Percentiles rank a stretch among this genome's conserved stretches.
phyloP scores from a whole-genome alignment of 805 yeast species.

The Hagleromyces aurorensis region DNA sequence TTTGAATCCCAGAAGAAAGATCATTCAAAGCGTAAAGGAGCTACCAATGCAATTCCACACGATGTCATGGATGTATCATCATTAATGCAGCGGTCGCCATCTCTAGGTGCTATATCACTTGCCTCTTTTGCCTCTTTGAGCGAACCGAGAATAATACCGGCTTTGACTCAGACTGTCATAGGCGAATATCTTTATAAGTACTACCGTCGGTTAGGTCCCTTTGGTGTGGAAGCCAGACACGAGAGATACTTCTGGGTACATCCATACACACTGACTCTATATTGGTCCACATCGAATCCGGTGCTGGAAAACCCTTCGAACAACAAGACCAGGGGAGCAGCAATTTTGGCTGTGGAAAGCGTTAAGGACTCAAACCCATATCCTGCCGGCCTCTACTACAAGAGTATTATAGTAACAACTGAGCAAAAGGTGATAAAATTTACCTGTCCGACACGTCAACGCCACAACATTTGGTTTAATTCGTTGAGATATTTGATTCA shows the following conservation, averaged over 20 bases:
- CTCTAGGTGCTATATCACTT: slow-evolving; percentile 32
- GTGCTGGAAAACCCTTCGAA: slow-evolving; percentile 58
- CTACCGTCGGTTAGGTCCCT: slow-evolving; percentile 67
- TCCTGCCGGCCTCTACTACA: slow-evolving; percentile 83
- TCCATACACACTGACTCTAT: slow-evolving; percentile 83
- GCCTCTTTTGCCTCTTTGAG: slow-evolving; percentile 58
- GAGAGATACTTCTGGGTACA: slow-evolving; percentile 95
- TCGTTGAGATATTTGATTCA: slow-evolving; percentile 70
- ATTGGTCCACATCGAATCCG: slow-evolving; percentile 84
- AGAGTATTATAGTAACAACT: slow-evolving; percentile 71
- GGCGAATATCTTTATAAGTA: slow-evolving; percentile 89
- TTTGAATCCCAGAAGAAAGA: slow-evolving; percentile 14
- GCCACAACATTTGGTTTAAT: slow-evolving; percentile 88
- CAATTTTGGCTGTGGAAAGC: slow-evolving; percentile 70
- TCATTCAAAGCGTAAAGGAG: background rate
- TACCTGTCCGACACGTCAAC: slow-evolving; percentile 79
- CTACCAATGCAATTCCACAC: background rate
- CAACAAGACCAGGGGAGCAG: slow-evolving; percentile 67
- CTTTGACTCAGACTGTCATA: slow-evolving; percentile 84
- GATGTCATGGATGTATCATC: slow-evolving; percentile 1
- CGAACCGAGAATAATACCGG: slow-evolving; percentile 69
- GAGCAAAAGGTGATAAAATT: slow-evolving; percentile 59
- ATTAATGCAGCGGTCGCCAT: slow-evolving; percentile 8
- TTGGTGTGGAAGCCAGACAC: slow-evolving; percentile 71
- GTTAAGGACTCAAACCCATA: slow-evolving; percentile 79